Evolutionary conservation across 1,139 yeast genomes (phyloP).

Genomic region (Debaryomyces sp.): DNA sequence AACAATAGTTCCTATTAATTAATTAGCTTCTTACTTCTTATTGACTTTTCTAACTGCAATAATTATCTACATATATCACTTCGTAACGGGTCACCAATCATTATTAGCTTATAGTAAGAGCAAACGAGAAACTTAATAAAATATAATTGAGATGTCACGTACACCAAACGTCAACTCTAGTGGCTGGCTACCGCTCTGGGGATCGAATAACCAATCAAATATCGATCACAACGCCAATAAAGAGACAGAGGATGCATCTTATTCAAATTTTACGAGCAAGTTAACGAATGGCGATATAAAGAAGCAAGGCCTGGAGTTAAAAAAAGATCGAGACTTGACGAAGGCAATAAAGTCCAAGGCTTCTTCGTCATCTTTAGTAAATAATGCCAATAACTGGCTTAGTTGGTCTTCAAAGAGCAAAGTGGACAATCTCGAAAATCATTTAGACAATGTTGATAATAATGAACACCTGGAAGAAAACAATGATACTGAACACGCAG

Average conservation of each 20-base stretch:
- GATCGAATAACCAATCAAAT: constrained; percentile 3
- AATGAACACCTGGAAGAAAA: constrained; percentile 9
- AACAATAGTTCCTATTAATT: background rate
- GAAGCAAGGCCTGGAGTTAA: background rate
- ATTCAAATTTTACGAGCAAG: background rate
- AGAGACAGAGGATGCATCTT: background rate
- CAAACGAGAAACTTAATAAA: background rate
- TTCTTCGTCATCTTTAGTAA: constrained; percentile 24
- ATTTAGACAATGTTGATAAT: constrained; percentile 4
- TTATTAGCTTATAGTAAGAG: background rate
- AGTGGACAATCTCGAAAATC: background rate
- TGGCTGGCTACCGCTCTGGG: constrained; percentile 14
- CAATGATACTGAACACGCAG: constrained; percentile 14
- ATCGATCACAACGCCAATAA: background rate
- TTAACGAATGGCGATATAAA: background rate
- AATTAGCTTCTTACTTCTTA: background rate
- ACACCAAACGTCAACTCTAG: constrained; percentile 7
- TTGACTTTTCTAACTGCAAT: background rate
- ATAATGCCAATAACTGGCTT: constrained; percentile 25
- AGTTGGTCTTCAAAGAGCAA: constrained; percentile 17
- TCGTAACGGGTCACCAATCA: background rate
- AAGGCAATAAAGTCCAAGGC: constrained; percentile 15
- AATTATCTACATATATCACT: background rate
- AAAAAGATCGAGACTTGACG: background rate
- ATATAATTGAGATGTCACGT: constrained; percentile 3